Conservation (phyloP, 805 yeast species). For the Alloascoidea hylecoeti region DNA sequence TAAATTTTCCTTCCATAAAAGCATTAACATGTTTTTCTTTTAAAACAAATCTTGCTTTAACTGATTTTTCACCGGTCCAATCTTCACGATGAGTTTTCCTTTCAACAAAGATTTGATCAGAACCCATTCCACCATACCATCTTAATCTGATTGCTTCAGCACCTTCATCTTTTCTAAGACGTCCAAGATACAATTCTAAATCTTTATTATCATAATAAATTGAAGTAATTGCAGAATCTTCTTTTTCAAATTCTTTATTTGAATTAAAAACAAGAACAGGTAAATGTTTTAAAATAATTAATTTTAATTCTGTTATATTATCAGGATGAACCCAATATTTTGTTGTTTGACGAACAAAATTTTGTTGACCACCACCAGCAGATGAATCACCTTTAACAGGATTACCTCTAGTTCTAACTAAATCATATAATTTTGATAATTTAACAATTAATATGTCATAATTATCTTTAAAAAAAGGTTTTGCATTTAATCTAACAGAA, state of each 20-base stretch:
- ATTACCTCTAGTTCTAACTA: conserved; percentile 91
- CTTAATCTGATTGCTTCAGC: conserved; percentile 97
- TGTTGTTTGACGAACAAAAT: conserved; percentile 96
- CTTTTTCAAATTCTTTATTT: conserved; percentile 87
- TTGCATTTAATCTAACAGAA: conserved; percentile 83
- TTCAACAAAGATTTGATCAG: conserved; percentile 88
- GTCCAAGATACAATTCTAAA: conserved; percentile 85
- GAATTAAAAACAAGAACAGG: conserved; percentile 96
- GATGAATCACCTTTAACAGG: conserved; percentile 91
- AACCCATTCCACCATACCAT: conserved; percentile 98
- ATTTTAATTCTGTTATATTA: conserved; percentile 90
- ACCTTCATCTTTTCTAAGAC: conserved; percentile 93
- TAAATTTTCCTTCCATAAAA: conserved; percentile 69
- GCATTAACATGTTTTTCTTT: conserved; percentile 85
- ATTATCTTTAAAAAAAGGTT: conserved; percentile 93
- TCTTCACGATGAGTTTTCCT: conserved; percentile 98
- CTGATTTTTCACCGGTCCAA: conserved; percentile 99
- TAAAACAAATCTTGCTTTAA: conserved; percentile 87
- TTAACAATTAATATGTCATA: conserved; percentile 83
- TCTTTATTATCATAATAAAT: conserved; percentile 87
- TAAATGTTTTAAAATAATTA: conserved; percentile 82
- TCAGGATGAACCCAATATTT: conserved; percentile 99
- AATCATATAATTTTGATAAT: conserved; percentile 76
- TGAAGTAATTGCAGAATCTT: conserved; percentile 93
- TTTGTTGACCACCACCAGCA: conserved; percentile 98